A percentile compares a stretch with the other conserved stretches of the same genome.
phyloP scores from a whole-genome alignment of 208 protist species.

The Crithidia brevicula region DNA sequence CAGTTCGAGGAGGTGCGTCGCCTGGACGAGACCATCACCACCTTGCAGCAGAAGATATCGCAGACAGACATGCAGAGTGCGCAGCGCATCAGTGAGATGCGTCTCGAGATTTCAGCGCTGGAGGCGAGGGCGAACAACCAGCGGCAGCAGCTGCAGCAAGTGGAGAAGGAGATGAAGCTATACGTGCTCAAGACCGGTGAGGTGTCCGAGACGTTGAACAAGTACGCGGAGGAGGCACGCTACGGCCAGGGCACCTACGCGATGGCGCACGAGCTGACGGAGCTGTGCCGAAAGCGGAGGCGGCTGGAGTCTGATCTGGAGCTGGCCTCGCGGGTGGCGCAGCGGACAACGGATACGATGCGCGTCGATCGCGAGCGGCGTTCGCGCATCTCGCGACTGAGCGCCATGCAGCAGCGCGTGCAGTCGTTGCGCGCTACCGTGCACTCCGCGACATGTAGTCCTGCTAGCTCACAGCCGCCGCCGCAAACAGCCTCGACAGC shows the following conservation, averaged over 20 bases:
- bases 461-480: slow-evolving; percentile 1
- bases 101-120: slow-evolving; percentile 69
- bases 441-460: slow-evolving; percentile 4
- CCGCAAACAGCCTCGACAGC: slow-evolving; percentile 11
- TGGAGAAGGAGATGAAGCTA: slow-evolving; percentile 63
- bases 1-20: slow-evolving; percentile 61
- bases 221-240: slow-evolving; percentile 61
- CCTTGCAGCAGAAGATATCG: slow-evolving; percentile 51
- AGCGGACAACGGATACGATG: slow-evolving; percentile 54
- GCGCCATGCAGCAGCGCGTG: slow-evolving; percentile 70
- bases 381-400: slow-evolving; percentile 62
- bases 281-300: slow-evolving; percentile 51
- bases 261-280: slow-evolving; percentile 42
- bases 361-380: slow-evolving; percentile 67
- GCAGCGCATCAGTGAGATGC: slow-evolving; percentile 74
- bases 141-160: slow-evolving; percentile 54
- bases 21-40: slow-evolving; percentile 59
- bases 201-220: slow-evolving; percentile 48
- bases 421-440: slow-evolving; percentile 61
- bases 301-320: slow-evolving; percentile 71
- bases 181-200: slow-evolving; percentile 58
- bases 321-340: slow-evolving; percentile 65
- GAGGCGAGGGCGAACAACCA: slow-evolving; percentile 60
- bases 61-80: slow-evolving; percentile 63
- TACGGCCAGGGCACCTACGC: slow-evolving; percentile 43